Evolutionary conservation across 2,329 filamentous ascomycete genomes (phyloP).

Genomic region (Nigrospora osmanthi): DNA sequence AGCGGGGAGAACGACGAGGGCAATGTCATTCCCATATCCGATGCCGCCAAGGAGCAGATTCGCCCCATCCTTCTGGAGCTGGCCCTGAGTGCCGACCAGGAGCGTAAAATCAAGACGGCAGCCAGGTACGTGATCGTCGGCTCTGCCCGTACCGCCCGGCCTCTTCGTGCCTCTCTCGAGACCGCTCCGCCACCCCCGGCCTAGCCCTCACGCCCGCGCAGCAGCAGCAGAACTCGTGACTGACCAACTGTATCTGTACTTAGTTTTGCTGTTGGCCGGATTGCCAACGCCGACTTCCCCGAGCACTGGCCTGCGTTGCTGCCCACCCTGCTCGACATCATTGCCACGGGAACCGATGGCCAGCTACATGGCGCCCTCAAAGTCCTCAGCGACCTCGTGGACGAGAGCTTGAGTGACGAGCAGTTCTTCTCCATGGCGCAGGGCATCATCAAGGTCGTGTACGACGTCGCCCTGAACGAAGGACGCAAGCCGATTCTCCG

Average conservation of each 20-base stretch:
- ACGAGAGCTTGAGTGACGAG: constrained; percentile 87
- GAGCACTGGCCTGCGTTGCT: constrained; percentile 91
- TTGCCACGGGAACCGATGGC: constrained; percentile 65
- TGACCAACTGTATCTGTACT: constrained; percentile 23
- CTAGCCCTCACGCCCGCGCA: neutral
- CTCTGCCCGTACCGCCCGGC: too few species aligned
- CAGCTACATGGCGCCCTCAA: constrained; percentile 86
- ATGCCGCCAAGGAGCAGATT: constrained; percentile 66
- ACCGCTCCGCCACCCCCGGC: neutral
- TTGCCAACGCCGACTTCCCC: constrained; percentile 87
- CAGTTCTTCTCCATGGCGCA: constrained; percentile 89
- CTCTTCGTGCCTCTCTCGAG: too few species aligned
- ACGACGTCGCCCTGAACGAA: constrained; percentile 71
- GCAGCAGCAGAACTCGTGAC: neutral
- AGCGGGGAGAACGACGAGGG: constrained; percentile 65
- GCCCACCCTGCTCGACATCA: constrained; percentile 68
- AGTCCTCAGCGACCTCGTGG: constrained; percentile 82
- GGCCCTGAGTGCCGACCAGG: constrained; percentile 62
- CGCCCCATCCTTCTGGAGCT: constrained; percentile 70
- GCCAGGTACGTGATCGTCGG: constrained; percentile 56
- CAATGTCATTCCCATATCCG: constrained; percentile 57
- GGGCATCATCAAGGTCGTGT: constrained; percentile 77
- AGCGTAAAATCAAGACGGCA: constrained; percentile 82
- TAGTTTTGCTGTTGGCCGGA: constrained; percentile 81
- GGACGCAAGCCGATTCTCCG: constrained; percentile 68